Conservation (phyloP, 1,284 basidiomycete species). For the Ustilago nuda region DNA sequence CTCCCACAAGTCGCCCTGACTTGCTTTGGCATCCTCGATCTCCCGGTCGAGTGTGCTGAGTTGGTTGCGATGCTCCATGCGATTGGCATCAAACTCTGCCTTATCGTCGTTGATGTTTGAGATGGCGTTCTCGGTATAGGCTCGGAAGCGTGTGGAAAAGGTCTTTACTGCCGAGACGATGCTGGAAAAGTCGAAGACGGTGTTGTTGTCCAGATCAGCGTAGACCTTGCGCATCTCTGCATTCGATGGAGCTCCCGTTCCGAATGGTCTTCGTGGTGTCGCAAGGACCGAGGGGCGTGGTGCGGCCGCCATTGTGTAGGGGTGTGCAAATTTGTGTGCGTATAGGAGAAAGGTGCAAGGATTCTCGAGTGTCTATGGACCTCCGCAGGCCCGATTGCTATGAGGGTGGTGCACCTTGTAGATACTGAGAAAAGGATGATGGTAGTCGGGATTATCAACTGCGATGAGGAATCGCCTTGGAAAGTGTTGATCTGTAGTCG, state of each 20-base stretch:
- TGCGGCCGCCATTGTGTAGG: conserved; percentile 26
- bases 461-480: not conserved
- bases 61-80: conserved; percentile 51
- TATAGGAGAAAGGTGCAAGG: not conserved
- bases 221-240: conserved; percentile 53
- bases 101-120: conserved; percentile 57
- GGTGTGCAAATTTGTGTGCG: not conserved
- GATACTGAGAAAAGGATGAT: not conserved
- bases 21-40: conserved; percentile 55
- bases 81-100: conserved; percentile 51
- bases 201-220: conserved; percentile 48
- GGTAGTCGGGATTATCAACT: conserved; percentile 14
- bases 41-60: conserved; percentile 52
- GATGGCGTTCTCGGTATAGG: conserved; percentile 57
- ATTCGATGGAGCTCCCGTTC: conserved; percentile 33
- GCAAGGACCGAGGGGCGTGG: conserved; percentile 42
- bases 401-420: not conserved
- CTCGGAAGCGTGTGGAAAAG: conserved; percentile 54
- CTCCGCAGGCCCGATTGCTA: not conserved
- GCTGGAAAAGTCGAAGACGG: conserved; percentile 58
- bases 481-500: conserved; percentile 31
- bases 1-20: conserved; percentile 58
- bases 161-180: conserved; percentile 46
- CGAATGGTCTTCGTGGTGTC: conserved; percentile 43
- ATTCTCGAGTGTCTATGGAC: not conserved